Base-by-base conservation (phyloP, 2,329 filamentous ascomycete genomes). In the Xylariaceae sp. region DNA sequence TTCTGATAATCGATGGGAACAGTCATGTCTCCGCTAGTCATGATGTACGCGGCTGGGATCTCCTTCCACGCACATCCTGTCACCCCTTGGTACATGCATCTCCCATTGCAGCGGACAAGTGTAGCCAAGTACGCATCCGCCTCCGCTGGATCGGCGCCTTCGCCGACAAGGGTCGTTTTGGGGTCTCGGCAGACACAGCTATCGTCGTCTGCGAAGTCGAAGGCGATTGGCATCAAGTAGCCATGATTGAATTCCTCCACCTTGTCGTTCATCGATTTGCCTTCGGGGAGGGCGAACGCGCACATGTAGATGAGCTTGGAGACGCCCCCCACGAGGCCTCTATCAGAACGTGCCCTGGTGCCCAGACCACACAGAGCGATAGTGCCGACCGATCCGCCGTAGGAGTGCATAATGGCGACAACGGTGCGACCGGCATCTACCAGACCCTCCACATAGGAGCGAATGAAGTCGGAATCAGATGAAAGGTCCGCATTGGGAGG, bases 311-410 rank as follows among this genome's bases (percentile, higher is more conserved):
- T 36, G 1, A 52, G 34, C 5, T 43, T 31, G 2, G 44, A 23
- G n/a, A 53, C 39, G 12, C 51, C 49, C 6, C 49, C 49, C 9
- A 5, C 4, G 3, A 42, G 33, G 3, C 42, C 39, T 10, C 33
- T 10, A 11, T 27, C 19, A 5, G 37, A 22, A n/a, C 43, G 43
- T 10, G 28, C 16, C 12, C 36, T 22, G 5, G 25, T 12, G 10
- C 43, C 37, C 1, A 53, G 35, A 1, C 45, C 42, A 19, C 35
- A 16, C 0, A 53, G 30, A 1, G 47, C 45, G 19, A 49, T 47
- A 23, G 44, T 40, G 11, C 45, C 40, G 13, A 53, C 48, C 14
- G 46, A 45, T 1, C 48, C 50, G 10, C 48, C 50, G 34, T 53
- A 52, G 5, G 44, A 49, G 23, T 53, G 44, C 39, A 44, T 39